Percentiles rank a stretch among this genome's conserved stretches.
phyloP scores from a whole-genome alignment of 73 alveolate species.

The Paramecium pentaurelia region DNA sequence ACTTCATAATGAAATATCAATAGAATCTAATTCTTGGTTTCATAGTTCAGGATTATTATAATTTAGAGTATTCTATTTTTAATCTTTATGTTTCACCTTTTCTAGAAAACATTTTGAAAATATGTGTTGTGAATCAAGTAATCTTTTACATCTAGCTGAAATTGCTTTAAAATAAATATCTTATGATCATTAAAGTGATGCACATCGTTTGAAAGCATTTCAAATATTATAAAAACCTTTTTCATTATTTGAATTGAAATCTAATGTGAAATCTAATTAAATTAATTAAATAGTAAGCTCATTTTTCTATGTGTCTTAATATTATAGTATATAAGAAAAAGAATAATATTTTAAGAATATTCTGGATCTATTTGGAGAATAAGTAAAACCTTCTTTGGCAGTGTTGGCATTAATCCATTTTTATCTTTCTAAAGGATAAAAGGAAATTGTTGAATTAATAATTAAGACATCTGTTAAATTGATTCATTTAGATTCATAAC shows the following conservation, averaged over 20 bases:
- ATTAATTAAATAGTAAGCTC: not conserved
- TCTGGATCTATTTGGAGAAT: not conserved
- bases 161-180: not conserved
- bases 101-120: not conserved
- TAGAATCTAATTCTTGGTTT: constrained; percentile 25
- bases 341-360: not conserved
- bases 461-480: not conserved
- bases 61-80: not conserved
- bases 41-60: not conserved
- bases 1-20: not conserved
- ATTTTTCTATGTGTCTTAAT: not conserved
- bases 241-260: not conserved
- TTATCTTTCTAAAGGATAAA: not conserved
- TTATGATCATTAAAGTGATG: not conserved
- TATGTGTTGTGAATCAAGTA: not conserved
- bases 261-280: not conserved
- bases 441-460: not conserved
- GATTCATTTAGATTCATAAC: not conserved
- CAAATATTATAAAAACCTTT: not conserved
- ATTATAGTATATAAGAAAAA: not conserved
- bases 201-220: not conserved
- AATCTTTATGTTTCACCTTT: not conserved
- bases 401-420: not conserved
- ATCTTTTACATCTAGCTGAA: not conserved
- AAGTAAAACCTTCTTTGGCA: not conserved